A percentile compares a stretch with the other conserved stretches of the same genome.
Evolutionary conservation across 2,329 filamentous ascomycete genomes (phyloP).

Genomic region (Beauveria varroae): DNA sequence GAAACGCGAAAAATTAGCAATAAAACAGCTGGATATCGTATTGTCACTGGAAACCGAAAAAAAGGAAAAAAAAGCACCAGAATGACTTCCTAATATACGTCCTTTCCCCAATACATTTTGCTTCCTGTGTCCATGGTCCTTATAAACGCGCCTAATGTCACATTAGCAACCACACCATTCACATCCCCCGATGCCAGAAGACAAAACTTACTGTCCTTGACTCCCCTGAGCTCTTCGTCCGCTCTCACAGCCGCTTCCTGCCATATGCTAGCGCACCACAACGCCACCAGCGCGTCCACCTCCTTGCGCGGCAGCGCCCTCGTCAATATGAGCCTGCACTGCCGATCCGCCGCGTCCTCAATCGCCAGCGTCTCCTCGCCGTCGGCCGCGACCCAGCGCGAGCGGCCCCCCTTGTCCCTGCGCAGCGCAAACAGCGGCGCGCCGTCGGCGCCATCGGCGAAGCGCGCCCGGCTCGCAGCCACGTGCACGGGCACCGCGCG

Average conservation of each 20-base stretch:
- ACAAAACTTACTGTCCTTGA: neutral
- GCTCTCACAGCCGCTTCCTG: neutral
- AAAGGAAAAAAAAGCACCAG: too few species aligned
- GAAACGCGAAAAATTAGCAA: too few species aligned
- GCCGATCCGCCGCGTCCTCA: neutral
- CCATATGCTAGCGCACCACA: constrained; percentile 3
- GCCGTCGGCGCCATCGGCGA: neutral
- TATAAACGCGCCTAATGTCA: neutral
- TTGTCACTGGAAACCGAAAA: too few species aligned
- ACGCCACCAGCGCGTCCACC: constrained; percentile 4
- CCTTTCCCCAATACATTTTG: neutral
- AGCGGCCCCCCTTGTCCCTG: neutral
- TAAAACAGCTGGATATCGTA: too few species aligned
- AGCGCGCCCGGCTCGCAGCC: neutral
- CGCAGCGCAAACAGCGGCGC: neutral
- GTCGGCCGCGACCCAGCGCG: neutral
- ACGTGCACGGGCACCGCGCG: neutral
- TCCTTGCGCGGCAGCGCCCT: neutral
- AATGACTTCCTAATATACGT: neutral
- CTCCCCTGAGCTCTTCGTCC: neutral
- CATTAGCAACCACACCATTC: neutral
- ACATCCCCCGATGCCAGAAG: too few species aligned
- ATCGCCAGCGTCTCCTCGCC: neutral
- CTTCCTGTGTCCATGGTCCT: neutral
- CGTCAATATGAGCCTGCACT: neutral